Conservation (phyloP, 2,329 filamentous ascomycete genomes). For the Microsporum audouinii region DNA sequence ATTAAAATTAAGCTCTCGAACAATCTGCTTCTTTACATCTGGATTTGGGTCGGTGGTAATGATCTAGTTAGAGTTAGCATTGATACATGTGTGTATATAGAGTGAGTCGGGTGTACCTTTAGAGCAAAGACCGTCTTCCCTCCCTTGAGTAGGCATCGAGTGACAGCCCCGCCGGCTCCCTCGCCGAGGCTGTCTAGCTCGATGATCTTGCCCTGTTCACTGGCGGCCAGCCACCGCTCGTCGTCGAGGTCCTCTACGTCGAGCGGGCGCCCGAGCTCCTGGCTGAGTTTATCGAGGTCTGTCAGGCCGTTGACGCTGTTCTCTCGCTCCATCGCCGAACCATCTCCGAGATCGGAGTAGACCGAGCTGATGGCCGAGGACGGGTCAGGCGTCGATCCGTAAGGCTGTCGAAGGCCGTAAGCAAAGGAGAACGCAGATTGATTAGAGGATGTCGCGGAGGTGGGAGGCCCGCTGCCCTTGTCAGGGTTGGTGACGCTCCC, state of each 20-base stretch:
- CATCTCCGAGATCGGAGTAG: slow-evolving; percentile 70
- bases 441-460: slow-evolving; percentile 75
- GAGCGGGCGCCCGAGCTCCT: slow-evolving; percentile 70
- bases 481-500: slow-evolving; percentile 68
- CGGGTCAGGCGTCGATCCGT: slow-evolving; percentile 62
- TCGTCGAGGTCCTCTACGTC: slow-evolving; percentile 95
- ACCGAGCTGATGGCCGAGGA: slow-evolving; percentile 78
- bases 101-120: slow-evolving; percentile 52
- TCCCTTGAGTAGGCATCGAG: slow-evolving; percentile 74
- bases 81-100: neutral
- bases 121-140: slow-evolving; percentile 92
- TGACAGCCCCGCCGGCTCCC: slow-evolving; percentile 91
- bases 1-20: slow-evolving; percentile 93
- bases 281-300: slow-evolving; percentile 64
- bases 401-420: slow-evolving; percentile 52
- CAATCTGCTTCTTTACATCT: slow-evolving; percentile 95
- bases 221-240: slow-evolving; percentile 88
- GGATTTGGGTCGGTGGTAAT: slow-evolving; percentile 98
- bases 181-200: slow-evolving; percentile 86
- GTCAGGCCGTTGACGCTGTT: slow-evolving; percentile 65
- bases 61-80: slow-evolving; percentile 47
- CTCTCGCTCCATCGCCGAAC: slow-evolving; percentile 68
- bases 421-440: slow-evolving; percentile 76
- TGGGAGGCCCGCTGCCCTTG: slow-evolving; percentile 60
- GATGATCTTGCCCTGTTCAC: slow-evolving; percentile 72